Evolutionary conservation across 805 yeast genomes (phyloP).

Genomic region (Candida rishiriensis): DNA sequence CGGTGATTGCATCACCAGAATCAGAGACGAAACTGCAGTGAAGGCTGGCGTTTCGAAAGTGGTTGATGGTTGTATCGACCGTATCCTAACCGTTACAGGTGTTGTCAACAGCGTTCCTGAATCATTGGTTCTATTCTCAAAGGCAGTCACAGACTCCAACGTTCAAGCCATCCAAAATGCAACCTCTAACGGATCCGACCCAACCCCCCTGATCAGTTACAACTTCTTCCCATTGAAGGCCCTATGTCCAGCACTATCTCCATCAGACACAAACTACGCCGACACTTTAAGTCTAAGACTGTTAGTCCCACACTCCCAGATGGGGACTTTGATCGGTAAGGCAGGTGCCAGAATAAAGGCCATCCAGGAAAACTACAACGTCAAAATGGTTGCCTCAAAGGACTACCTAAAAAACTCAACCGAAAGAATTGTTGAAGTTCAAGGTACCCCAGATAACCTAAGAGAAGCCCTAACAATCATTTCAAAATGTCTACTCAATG

Average conservation of each 20-base stretch:
- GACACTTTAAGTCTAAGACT: constrained; percentile 60
- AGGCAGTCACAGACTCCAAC: constrained; percentile 49
- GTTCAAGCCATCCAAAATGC: constrained; percentile 21
- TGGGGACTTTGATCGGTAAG: constrained; percentile 86
- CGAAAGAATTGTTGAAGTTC: constrained; percentile 83
- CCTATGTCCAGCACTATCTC: constrained; percentile 46
- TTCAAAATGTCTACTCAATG: constrained; percentile 70
- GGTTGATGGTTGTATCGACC: constrained; percentile 73
- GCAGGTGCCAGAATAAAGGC: constrained; percentile 77
- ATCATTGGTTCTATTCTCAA: constrained; percentile 68
- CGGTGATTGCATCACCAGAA: constrained; percentile 71
- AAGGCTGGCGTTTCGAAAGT: constrained; percentile 85
- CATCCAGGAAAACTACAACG: constrained; percentile 61
- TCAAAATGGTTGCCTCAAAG: constrained; percentile 84
- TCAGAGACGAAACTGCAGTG: constrained; percentile 70
- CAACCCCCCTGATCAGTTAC: constrained; percentile 34
- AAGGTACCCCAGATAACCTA: constrained; percentile 67
- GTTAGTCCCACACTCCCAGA: constrained; percentile 75
- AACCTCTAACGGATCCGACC: constrained; percentile 24
- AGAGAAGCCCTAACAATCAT: constrained; percentile 53
- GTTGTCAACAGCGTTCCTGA: constrained; percentile 61
- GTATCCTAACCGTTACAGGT: constrained; percentile 78
- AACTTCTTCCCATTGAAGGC: constrained; percentile 58
- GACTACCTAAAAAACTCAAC: constrained; percentile 76
- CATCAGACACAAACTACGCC: constrained; percentile 47